A percentile compares a stretch with the other conserved stretches of the same genome.
These are phyloP conservation scores for Alternaria sp. DNA, from an alignment of 2,329 filamentous ascomycete genomes.

Conservation along the genomic window DNA sequence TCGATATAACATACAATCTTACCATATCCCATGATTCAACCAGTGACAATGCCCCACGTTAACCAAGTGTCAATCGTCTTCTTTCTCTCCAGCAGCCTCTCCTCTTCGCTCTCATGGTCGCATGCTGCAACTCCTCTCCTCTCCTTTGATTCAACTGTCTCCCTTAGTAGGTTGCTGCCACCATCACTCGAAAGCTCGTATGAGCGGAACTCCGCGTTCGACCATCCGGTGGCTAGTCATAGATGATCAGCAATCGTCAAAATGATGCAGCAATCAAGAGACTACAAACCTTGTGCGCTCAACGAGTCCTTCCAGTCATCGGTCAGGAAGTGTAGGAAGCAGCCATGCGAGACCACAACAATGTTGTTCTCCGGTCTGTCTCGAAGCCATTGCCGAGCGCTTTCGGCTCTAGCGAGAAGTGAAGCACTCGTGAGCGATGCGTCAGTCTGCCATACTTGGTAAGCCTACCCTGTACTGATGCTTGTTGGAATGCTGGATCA, in stretches of 20 bases:
- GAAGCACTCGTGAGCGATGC: neutral
- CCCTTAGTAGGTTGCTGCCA: neutral
- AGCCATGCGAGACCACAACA: neutral
- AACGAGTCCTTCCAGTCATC: neutral
- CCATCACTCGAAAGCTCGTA: neutral
- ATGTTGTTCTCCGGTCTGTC: neutral
- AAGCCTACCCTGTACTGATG: neutral
- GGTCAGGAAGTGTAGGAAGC: neutral
- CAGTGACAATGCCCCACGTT: neutral
- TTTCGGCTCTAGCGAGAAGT: neutral
- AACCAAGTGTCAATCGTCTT: neutral
- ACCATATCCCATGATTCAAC: neutral
- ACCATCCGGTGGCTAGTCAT: neutral
- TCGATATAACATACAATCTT: neutral
- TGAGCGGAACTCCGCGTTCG: neutral
- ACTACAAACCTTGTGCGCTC: neutral
- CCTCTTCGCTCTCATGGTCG: neutral
- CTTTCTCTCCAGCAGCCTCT: neutral
- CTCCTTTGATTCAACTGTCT: neutral
- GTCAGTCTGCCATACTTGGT: neutral
- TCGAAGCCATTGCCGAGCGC: neutral
- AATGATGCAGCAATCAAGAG: neutral
- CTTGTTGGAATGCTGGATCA: neutral
- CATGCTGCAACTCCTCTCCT: neutral
- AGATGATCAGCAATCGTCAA: neutral